Conservation (phyloP, 192 early-diverging fungal genomes). For the Backusella mclennaniae region DNA sequence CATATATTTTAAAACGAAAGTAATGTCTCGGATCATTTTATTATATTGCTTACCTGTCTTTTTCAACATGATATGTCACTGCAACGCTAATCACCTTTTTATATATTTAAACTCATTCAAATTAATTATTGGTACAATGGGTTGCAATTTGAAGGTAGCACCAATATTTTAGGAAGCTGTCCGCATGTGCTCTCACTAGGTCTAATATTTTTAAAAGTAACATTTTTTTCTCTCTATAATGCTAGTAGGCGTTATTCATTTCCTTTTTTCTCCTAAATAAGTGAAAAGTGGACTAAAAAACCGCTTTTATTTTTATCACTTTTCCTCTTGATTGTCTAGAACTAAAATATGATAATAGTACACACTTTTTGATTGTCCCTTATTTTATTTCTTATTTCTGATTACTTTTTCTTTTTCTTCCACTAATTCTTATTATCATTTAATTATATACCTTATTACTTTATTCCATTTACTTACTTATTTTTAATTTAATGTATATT, state of each 20-base stretch:
- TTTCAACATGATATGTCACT: neutral
- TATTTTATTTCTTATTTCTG: neutral
- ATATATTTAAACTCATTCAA: slow-evolving; percentile 3
- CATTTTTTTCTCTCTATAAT: neutral
- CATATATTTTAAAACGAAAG: neutral
- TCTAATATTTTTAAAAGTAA: slow-evolving; percentile 8
- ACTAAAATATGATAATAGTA: neutral
- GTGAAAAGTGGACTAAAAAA: neutral
- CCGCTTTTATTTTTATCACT: neutral
- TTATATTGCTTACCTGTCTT: neutral
- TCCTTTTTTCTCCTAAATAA: neutral
- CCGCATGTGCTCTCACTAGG: neutral
- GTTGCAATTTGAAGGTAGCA: neutral
- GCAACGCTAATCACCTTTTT: neutral
- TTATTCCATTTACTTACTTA: neutral
- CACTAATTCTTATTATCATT: neutral
- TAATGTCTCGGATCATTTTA: neutral
- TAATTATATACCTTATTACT: neutral
- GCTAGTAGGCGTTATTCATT: slow-evolving; percentile 6
- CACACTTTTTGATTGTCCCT: neutral
- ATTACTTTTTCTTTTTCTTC: neutral
- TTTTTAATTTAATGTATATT: neutral
- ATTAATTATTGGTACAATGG: slow-evolving; percentile 7
- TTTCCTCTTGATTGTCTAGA: neutral
- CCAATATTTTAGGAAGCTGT: slow-evolving; percentile 8